phyloP scores from a whole-genome alignment of 2,329 filamentous ascomycete genomes.

The Clonostachys byssicola region DNA sequence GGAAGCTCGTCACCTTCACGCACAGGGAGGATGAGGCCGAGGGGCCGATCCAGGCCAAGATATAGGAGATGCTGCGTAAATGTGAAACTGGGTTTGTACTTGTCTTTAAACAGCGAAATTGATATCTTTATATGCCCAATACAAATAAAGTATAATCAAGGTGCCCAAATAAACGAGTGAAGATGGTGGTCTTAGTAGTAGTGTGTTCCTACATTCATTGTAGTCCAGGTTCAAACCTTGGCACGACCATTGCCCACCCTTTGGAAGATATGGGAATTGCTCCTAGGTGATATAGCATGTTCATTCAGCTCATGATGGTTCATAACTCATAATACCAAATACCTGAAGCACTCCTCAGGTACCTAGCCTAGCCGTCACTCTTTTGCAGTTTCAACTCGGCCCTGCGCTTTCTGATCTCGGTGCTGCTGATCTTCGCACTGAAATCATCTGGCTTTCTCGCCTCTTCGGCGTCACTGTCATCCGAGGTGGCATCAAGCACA shows the following conservation, averaged over 20 bases:
- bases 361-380: no score
- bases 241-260: no score
- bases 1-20: constrained; percentile 6
- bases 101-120: background rate
- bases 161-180: no score
- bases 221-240: no score
- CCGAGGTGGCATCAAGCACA: constrained; percentile 62
- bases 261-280: no score
- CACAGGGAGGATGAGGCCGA: constrained; percentile 3
- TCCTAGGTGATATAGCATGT: no score
- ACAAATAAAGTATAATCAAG: no score
- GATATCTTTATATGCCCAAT: background rate
- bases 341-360: no score
- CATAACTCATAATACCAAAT: no score
- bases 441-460: constrained; percentile 55
- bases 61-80: background rate
- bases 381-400: constrained; percentile 17
- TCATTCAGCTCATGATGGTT: no score
- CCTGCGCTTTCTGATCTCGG: constrained; percentile 63
- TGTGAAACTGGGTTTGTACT: background rate
- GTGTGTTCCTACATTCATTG: no score
- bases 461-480: constrained; percentile 42
- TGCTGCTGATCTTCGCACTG: constrained; percentile 85
- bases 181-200: no score
- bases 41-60: background rate